Evolutionary conservation across 768 basidiomycete genomes (phyloP).

Genomic region (Gymnopilus dilepis): DNA sequence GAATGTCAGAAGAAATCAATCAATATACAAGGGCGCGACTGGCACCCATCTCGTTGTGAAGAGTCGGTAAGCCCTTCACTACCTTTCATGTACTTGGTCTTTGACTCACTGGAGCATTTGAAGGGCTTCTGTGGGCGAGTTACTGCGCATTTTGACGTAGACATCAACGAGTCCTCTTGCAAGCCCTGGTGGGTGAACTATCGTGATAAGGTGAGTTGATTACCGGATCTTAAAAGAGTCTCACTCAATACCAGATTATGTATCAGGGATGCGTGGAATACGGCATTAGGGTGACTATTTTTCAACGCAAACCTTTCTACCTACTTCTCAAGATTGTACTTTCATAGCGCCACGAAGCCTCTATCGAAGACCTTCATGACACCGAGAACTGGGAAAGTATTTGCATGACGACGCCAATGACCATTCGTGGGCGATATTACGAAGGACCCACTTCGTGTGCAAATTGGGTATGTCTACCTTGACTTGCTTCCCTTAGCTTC

Average conservation of each 20-base stretch:
- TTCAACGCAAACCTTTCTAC: no score
- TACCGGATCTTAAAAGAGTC: no score
- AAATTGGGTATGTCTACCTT: not conserved
- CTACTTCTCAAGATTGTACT: no score
- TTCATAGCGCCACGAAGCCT: not conserved
- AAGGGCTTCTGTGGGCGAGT: slow-evolving; percentile 1
- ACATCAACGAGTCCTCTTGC: not conserved
- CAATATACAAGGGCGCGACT: not conserved
- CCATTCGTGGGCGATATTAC: not conserved
- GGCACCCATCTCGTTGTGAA: slow-evolving; percentile 3
- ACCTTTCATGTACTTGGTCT: no score
- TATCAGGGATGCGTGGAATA: not conserved
- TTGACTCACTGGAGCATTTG: not conserved
- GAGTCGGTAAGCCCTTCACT: not conserved
- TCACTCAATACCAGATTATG: no score
- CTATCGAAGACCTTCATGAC: not conserved
- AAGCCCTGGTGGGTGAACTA: not conserved
- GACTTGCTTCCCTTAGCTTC: no score
- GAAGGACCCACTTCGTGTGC: not conserved
- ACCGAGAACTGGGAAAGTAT: not conserved
- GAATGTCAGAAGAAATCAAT: not conserved
- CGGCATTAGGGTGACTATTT: not conserved
- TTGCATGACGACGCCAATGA: not conserved
- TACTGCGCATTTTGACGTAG: not conserved
- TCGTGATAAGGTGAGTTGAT: not conserved